phyloP scores from a whole-genome alignment of 768 basidiomycete genomes.

The Lactarius tabidus region DNA sequence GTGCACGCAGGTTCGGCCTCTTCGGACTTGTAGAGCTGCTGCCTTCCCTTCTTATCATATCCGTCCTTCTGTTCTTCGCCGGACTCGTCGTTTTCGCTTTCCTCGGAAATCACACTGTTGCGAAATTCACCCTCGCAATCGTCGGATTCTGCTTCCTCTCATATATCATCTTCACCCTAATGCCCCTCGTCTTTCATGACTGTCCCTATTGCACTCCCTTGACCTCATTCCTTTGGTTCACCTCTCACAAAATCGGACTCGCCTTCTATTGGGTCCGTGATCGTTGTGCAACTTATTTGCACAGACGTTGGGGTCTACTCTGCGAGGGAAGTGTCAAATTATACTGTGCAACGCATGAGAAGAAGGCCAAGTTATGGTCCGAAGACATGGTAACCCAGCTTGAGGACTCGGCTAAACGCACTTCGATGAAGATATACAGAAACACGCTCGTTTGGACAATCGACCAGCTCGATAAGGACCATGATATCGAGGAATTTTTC shows the following conservation, averaged over 20 bases:
- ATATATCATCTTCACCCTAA: background rate
- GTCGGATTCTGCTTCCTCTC: background rate
- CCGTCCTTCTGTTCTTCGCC: background rate
- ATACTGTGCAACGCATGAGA: no score
- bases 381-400: background rate
- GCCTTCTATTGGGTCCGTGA: background rate
- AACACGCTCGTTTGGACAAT: background rate
- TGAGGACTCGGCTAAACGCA: background rate
- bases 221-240: background rate
- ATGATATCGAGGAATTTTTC: background rate
- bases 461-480: background rate
- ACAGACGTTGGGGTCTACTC: background rate
- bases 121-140: background rate
- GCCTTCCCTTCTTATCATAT: background rate
- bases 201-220: background rate
- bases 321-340: no score
- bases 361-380: background rate
- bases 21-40: constrained; percentile 39
- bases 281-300: no score
- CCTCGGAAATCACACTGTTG: background rate
- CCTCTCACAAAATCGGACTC: background rate
- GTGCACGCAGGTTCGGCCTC: constrained; percentile 39
- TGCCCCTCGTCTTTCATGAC: background rate
- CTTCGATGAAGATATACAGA: no score
- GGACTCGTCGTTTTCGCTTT: constrained; percentile 5